phyloP scores from a whole-genome alignment of 495 filamentous ascomycete genomes.

The Hypomontagnella monticulosa region DNA sequence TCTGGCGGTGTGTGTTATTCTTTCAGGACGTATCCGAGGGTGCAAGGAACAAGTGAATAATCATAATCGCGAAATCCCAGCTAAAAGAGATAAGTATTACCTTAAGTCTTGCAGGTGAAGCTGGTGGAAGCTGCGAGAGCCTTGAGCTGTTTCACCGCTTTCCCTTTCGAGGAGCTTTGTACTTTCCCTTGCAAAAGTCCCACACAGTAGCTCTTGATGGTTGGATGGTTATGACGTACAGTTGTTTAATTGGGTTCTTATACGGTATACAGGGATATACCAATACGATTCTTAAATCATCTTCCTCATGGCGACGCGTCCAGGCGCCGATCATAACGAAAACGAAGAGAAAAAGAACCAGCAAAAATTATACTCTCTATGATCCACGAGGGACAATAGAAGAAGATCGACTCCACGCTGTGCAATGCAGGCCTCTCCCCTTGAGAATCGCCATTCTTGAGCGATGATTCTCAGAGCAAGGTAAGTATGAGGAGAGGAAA shows the following conservation, averaged over 20 bases:
- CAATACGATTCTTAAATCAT: too few relatives aligned
- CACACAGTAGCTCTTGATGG: slow-evolving; percentile 16
- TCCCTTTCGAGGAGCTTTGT: slow-evolving; percentile 29
- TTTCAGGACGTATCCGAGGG: too few relatives aligned
- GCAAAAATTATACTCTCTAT: neutral
- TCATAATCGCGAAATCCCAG: too few relatives aligned
- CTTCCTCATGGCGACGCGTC: too few relatives aligned
- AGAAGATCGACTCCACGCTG: neutral
- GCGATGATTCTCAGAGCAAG: neutral
- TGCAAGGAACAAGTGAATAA: too few relatives aligned
- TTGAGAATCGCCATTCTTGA: neutral
- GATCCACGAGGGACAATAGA: neutral
- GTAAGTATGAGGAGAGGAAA: too few relatives aligned
- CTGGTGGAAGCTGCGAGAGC: slow-evolving; percentile 41
- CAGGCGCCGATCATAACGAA: too few relatives aligned
- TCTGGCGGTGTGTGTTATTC: too few relatives aligned
- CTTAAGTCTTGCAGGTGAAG: slow-evolving; percentile 16
- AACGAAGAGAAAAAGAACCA: too few relatives aligned
- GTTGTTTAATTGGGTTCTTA: neutral
- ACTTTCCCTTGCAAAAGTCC: slow-evolving; percentile 23
- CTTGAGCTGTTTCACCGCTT: slow-evolving; percentile 38
- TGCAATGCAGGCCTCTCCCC: neutral
- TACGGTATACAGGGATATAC: too few relatives aligned
- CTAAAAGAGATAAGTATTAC: too few relatives aligned
- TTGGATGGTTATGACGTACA: slow-evolving; percentile 30